Conservation (phyloP, 1,284 basidiomycete genomes). For the Rhodotorula sp. region DNA sequence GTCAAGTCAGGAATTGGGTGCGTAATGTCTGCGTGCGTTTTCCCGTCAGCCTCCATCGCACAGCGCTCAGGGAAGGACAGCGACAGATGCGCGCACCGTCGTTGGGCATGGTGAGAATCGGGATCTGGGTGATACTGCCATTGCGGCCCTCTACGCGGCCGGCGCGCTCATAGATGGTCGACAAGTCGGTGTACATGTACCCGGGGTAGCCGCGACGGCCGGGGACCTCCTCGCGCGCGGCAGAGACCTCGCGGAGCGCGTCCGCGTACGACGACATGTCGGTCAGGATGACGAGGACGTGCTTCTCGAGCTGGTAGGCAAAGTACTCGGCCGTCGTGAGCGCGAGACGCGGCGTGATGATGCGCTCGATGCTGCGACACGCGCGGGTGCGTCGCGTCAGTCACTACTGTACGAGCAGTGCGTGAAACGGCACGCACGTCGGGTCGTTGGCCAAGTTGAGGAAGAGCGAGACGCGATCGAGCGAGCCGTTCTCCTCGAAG, state of each 20-base stretch:
- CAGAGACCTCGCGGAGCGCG: slow-evolving; percentile 96
- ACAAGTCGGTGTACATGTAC: slow-evolving; percentile 94
- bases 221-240: slow-evolving; percentile 98
- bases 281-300: slow-evolving; percentile 97
- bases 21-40: slow-evolving; percentile 76
- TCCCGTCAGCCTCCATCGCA: not conserved
- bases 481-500: slow-evolving; percentile 97
- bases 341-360: slow-evolving; percentile 97
- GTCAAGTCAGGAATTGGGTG: slow-evolving; percentile 99
- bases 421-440: slow-evolving; percentile 59
- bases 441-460: slow-evolving; percentile 99
- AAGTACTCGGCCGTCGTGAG: slow-evolving; percentile 99
- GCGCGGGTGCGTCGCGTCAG: not conserved
- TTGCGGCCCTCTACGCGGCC: slow-evolving; percentile 97
- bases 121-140: slow-evolving; percentile 99
- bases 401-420: not conserved
- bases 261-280: slow-evolving; percentile 99
- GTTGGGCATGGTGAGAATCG: slow-evolving; percentile 99
- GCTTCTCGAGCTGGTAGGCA: slow-evolving; percentile 99
- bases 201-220: slow-evolving; percentile 99
- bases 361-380: slow-evolving; percentile 81
- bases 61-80: not conserved
- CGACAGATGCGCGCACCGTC: slow-evolving; percentile 67
- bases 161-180: slow-evolving; percentile 98
- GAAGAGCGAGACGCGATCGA: slow-evolving; percentile 98